Base-by-base conservation (phyloP, 2,329 filamentous ascomycete species). In the Hymenoscyphus repandus region DNA sequence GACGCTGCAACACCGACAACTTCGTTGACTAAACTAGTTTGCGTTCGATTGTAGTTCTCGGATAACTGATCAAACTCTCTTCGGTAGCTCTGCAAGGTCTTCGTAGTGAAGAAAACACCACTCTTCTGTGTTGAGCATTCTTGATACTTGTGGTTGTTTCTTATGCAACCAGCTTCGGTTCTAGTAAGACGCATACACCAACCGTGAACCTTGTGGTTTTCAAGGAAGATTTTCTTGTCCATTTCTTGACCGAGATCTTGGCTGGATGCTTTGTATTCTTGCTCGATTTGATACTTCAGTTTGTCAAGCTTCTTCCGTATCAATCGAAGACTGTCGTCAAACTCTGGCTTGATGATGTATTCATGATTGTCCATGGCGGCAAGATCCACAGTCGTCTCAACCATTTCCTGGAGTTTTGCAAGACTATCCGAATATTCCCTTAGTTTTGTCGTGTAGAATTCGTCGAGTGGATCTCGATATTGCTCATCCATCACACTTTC, bases 61-160 rank as follows among this genome's bases (percentile, higher is more conserved):
- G 90, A 95, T 0, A 96, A 77, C 68, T 97, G 91, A 64, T 99
- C 92, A 59, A 95, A 90, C 63, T 99, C 92, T 47, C 92, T 82
- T 31, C 93, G 86, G 62, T 91, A 80, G 22, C 83, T 78, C 64
- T 90, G 86, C 61, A 99, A 76, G 31, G 79, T 83, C 48, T 82
- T 83, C 3, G 93, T 99, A 1, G 93, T 97, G 69, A 99, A 99
- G 72, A 93, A 99, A 49, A 97, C 93, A 39, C 93, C 93, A 67
- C 96, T 99, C 77, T 99, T 99, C 71, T 97, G 93, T 0, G 95
- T 99, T 0, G 91, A 95, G 68, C 90, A 95, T 69, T 99, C 93
- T 63, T 92, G 86, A 63, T 97, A 99, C 45, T 83, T 77, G 52
- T 82, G 84, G 66, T 93, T 95, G 70, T 95, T 95, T 54, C 93